Percentiles rank a stretch among this genome's conserved stretches.
Conservation (phyloP, 257 asterid species). For the Prunella vulgaris region DNA sequence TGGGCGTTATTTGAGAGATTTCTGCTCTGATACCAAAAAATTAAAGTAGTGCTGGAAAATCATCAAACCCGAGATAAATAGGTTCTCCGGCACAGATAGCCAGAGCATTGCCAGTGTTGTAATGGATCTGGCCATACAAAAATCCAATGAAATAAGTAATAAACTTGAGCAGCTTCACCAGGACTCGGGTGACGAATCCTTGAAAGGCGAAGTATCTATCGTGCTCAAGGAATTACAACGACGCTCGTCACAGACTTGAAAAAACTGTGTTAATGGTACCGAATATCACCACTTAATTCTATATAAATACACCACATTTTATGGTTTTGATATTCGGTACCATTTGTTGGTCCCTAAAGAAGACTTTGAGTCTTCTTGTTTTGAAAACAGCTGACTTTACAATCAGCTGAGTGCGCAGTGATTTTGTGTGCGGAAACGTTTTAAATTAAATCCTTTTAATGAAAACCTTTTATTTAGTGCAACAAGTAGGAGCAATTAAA, state of each 20-base stretch:
- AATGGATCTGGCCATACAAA: constrained; percentile 19
- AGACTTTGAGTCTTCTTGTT: too few relatives aligned
- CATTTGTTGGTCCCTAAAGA: too few relatives aligned
- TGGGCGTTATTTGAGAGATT: neutral
- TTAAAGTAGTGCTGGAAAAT: constrained; percentile 16
- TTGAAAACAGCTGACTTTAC: too few relatives aligned
- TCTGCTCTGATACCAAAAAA: constrained; percentile 16
- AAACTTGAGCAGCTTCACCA: neutral
- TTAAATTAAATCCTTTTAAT: too few relatives aligned
- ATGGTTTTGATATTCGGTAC: too few relatives aligned
- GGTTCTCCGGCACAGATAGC: neutral
- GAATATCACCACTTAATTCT: too few relatives aligned
- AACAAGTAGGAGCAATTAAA: too few relatives aligned
- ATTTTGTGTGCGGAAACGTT: too few relatives aligned
- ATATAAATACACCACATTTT: too few relatives aligned
- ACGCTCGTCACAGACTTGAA: constrained; percentile 21
- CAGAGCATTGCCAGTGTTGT: constrained; percentile 6
- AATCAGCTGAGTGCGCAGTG: too few relatives aligned
- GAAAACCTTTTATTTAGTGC: too few relatives aligned
- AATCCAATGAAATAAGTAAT: neutral
- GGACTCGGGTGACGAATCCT: constrained; percentile 7
- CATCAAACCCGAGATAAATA: constrained; percentile 1
- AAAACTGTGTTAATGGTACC: too few relatives aligned
- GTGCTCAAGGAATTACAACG: constrained; percentile 30
- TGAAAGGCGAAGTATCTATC: neutral